phyloP scores from a whole-genome alignment of 495 filamentous ascomycete species.

The Penicillium tannophilum region DNA sequence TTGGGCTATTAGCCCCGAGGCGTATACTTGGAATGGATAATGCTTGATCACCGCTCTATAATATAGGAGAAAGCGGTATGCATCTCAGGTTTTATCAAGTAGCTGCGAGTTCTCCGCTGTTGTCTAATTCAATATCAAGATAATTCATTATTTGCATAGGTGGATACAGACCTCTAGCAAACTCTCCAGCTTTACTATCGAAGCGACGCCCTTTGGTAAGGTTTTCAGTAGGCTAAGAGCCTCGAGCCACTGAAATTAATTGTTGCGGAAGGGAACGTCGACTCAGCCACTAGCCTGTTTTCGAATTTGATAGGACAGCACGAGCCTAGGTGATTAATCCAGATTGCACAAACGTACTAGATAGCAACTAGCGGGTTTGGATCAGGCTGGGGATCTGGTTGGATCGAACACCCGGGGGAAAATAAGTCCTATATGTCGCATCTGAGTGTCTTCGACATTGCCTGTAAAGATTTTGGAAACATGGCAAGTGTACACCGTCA shows the following conservation, averaged over 20 bases:
- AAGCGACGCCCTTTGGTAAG: conserved; percentile 28
- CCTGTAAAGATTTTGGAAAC: conserved; percentile 27
- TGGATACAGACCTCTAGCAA: conserved; percentile 14
- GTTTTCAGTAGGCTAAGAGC: conserved; percentile 33
- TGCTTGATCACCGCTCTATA: not conserved
- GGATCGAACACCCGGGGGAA: conserved; percentile 16
- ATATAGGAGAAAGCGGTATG: not conserved
- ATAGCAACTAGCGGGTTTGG: conserved; percentile 23
- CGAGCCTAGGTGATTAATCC: conserved; percentile 30
- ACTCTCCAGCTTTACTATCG: conserved; percentile 15
- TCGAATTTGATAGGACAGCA: conserved; percentile 4
- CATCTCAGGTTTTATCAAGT: not conserved
- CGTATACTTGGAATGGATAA: not conserved
- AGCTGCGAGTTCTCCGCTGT: not conserved
- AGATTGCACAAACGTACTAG: conserved; percentile 38
- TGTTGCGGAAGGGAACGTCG: conserved; percentile 22
- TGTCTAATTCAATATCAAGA: not conserved
- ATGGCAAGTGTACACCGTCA: conserved; percentile 29
- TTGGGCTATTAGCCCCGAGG: not conserved
- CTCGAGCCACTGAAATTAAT: conserved; percentile 42
- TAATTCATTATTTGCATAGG: not conserved
- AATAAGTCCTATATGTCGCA: conserved; percentile 26
- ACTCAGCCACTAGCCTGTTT: conserved; percentile 19
- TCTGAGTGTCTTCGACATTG: conserved; percentile 15
- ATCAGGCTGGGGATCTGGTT: conserved; percentile 6